Conservation (phyloP, 2,329 filamentous ascomycete species). For the Cladosporium oxysporum region DNA sequence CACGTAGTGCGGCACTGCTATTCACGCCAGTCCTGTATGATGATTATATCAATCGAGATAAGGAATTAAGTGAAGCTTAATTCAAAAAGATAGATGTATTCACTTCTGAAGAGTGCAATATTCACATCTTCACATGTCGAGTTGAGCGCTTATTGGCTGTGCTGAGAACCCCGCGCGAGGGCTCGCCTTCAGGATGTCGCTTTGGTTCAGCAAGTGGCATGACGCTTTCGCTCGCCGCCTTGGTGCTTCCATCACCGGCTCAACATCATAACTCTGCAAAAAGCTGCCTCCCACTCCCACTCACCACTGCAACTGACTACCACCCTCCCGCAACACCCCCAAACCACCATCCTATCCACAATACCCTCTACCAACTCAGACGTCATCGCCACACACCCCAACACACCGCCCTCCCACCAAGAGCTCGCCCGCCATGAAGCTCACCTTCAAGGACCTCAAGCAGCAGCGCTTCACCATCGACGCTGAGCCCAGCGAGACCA, state of each 20-base stretch:
- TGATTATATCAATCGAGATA: neutral
- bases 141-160: neutral
- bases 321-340: neutral
- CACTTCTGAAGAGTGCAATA: neutral
- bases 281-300: neutral
- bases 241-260: constrained; percentile 5
- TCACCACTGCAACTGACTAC: constrained; percentile 4
- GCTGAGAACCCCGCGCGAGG: too few species aligned
- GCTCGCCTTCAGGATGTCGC: neutral
- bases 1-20: neutral
- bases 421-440: constrained; percentile 56
- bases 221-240: constrained; percentile 1
- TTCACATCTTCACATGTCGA: neutral
- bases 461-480: constrained; percentile 98
- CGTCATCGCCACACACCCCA: neutral
- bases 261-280: neutral
- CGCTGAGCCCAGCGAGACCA: constrained; percentile 86
- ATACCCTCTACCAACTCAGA: neutral
- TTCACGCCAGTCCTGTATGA: neutral
- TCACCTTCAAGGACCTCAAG: constrained; percentile 88
- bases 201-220: neutral
- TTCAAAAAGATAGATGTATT: neutral
- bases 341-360: neutral
- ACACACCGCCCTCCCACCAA: neutral
- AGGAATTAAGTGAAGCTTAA: neutral